phyloP scores from a whole-genome alignment of 2,329 filamentous ascomycete species.

The Epichloe hybrida region DNA sequence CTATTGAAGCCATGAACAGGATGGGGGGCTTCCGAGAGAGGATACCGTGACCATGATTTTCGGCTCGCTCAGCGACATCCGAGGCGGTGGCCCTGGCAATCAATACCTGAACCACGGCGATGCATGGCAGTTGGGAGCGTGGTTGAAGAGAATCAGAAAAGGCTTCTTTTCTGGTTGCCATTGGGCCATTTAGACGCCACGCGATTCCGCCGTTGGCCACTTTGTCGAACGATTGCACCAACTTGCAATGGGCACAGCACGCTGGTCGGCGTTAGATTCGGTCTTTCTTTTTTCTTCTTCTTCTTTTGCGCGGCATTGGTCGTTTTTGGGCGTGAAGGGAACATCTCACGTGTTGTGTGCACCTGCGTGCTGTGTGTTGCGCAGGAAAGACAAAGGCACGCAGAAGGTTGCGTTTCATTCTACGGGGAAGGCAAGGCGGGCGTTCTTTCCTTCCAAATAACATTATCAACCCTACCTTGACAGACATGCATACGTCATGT shows the following conservation, averaged over 20 bases:
- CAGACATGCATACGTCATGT: not conserved
- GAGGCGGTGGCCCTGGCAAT: not conserved
- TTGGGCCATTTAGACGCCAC: not conserved
- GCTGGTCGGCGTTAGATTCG: not conserved
- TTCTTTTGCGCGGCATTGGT: too few relatives aligned
- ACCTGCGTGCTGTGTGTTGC: not conserved
- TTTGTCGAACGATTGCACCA: not conserved
- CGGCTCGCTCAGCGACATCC: not conserved
- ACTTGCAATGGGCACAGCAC: not conserved
- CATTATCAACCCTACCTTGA: too few relatives aligned
- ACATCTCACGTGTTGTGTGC: not conserved
- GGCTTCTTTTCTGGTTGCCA: not conserved
- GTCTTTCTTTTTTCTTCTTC: too few relatives aligned
- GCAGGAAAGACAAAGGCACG: not conserved
- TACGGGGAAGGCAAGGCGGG: not conserved
- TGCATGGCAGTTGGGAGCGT: not conserved
- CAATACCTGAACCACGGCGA: too few relatives aligned
- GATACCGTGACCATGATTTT: not conserved
- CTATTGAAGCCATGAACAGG: not conserved
- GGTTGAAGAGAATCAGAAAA: not conserved
- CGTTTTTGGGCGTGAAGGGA: too few relatives aligned
- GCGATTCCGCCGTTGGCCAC: not conserved
- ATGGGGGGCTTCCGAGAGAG: not conserved
- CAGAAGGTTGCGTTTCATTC: not conserved
- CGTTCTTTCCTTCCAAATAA: not conserved